Evolutionary conservation across 495 filamentous ascomycete species (phyloP), one percentile per base, ranked within the genome.

Genomic region (Lentithecium fluviatile): DNA sequence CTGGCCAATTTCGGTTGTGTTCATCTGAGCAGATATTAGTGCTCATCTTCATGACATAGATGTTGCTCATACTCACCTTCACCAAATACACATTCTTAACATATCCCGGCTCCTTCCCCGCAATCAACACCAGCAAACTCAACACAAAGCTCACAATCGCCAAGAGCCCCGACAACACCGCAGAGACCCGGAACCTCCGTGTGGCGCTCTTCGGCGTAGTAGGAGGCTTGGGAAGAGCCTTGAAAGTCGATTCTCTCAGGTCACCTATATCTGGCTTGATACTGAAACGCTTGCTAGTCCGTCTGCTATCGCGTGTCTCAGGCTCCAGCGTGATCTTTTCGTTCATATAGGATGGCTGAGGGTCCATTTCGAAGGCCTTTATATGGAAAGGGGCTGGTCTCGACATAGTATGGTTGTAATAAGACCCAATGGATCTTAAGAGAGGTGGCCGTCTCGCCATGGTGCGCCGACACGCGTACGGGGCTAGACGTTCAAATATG

Each of bases 1-100:
- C 13, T 55, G 42, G n/a, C 59, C 59, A 10, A 62, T 11, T 7
- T 45, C 49, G 8, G 59, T 56, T 10, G 51, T 26, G 21, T 62
- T 62, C 15, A 62, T 0, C 59, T 62, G 29, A 2, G 32, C n/a
- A 15, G 4, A n/a, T 29, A n/a, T 11, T 17, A 34, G 24, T 25
- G 5, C 19, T 15, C 4, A 15, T 34, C 12, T 23, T 52, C 26
- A 21, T 2, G 1, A 19, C 23, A 10, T 7, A n/a, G 11, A 26
- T 1, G 6, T 17, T 25, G n/a, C 15, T 32, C 11, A 23, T 4
- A 19, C 56, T 26, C 17, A 59, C 56, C 6, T 46, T n/a, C 10
- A 62, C 45, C 32, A 56, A 19, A 17, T 48, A 62, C 17, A 42
- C 12, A 7, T 32, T 12, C 1, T 62, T 23, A 1, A 48, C 19